A percentile compares a stretch with the other conserved stretches of the same genome.
Evolutionary conservation across 2,329 filamentous ascomycete genomes (phyloP).

Genomic region (Pestalotiopsis sp.): DNA sequence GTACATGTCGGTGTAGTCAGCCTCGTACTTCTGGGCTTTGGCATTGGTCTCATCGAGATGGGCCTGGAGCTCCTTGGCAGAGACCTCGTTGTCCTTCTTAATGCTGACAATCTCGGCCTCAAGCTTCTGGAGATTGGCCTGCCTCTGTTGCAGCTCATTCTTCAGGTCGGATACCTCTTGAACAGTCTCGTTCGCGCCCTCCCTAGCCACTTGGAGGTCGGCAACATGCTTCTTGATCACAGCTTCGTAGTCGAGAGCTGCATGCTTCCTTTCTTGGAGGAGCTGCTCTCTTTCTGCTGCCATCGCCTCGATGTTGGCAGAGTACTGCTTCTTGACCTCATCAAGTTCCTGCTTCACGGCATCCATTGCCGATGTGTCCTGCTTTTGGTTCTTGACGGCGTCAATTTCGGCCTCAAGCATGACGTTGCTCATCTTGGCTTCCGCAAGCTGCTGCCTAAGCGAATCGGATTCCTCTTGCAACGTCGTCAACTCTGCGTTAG

Average conservation of each 20-base stretch:
- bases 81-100: slow-evolving; percentile 37
- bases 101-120: slow-evolving; percentile 47
- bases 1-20: slow-evolving; percentile 66
- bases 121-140: slow-evolving; percentile 31
- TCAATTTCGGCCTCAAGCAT: slow-evolving; percentile 64
- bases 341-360: slow-evolving; percentile 53
- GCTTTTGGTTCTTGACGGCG: slow-evolving; percentile 56
- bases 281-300: slow-evolving; percentile 38
- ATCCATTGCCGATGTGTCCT: slow-evolving; percentile 58
- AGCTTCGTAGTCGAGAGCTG: slow-evolving; percentile 29
- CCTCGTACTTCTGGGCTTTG: slow-evolving; percentile 56
- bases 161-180: slow-evolving; percentile 28
- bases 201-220: slow-evolving; percentile 36
- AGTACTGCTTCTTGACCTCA: slow-evolving; percentile 48
- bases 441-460: slow-evolving; percentile 56
- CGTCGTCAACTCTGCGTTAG: slow-evolving; percentile 42
- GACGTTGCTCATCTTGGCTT: slow-evolving; percentile 63
- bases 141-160: slow-evolving; percentile 32
- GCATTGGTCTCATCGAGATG: slow-evolving; percentile 53
- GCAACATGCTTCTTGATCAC: slow-evolving; percentile 16
- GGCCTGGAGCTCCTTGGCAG: slow-evolving; percentile 56
- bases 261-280: slow-evolving; percentile 19
- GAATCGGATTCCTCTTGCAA: slow-evolving; percentile 50
- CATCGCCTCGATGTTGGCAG: slow-evolving; percentile 42
- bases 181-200: slow-evolving; percentile 30